Evolutionary conservation across 2,329 filamentous ascomycete genomes (phyloP), one percentile per base, ranked within the genome.

Genomic region (Clonostachys byssicola): DNA sequence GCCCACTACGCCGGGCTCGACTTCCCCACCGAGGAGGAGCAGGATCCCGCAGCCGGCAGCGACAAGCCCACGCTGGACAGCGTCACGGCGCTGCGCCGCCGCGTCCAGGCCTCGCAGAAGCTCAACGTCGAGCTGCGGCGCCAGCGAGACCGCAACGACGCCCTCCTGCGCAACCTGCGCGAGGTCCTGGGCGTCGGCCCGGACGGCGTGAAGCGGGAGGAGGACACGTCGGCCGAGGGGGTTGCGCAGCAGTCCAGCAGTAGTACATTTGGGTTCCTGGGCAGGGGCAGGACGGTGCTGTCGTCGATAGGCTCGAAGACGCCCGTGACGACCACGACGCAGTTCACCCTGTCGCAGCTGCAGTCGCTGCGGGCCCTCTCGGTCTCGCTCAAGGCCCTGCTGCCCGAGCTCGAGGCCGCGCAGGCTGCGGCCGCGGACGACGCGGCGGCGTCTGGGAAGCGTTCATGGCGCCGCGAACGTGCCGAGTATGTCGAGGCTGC

Each of bases 401-500:
- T 84, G 51, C 83, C 88, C 0, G 82, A 85, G 49, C 68, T 95
- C 30, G 64, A 45, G 42, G 48, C 43, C 35, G 40, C 47, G 30
- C 44, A 43, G 51, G 52, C 41, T 44, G 45, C 44, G 51, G 52
- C 41, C 44, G 48, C 51, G 12, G 64, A 64, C 5, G 60, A 62
- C 33, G 49, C 57, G 56, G 43, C 65, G 74, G 59, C 59, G 14
- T 59, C 63, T n/a, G 66, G 50, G 16, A 60, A 72, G 46, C 74
- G 76, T 59, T 77, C 77, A 42, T 88, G 83, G 71, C 78, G 84
- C 38, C 78, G 83, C 46, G 84, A 94, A 62, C 75, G 92, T 50
- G 76, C 86, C 48, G 80, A 87, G 54, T 97, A 97, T 62, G 84
- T 97, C 43, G 92, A 96, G 67, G 78, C 79, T 46, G 85, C 91